phyloP scores from a whole-genome alignment of 1,284 basidiomycete genomes.

The Taiwanofungus camphoratus region DNA sequence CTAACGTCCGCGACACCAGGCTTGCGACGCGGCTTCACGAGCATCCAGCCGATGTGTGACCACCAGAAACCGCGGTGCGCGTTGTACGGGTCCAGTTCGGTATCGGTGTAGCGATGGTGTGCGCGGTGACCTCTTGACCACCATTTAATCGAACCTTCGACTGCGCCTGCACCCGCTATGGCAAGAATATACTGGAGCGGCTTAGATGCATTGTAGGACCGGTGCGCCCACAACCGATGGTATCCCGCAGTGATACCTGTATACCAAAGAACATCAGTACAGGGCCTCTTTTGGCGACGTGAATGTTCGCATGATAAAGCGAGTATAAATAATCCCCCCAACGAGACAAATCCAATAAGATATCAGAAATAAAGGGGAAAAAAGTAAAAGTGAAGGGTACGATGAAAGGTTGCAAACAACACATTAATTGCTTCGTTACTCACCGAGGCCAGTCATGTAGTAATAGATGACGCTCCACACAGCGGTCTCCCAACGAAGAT shows the following conservation, averaged over 20 bases:
- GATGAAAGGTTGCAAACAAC: too few species aligned
- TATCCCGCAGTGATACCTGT: conserved; percentile 71
- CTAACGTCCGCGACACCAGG: conserved; percentile 87
- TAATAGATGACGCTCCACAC: conserved; percentile 76
- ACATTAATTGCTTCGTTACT: too few species aligned
- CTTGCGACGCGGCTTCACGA: conserved; percentile 82
- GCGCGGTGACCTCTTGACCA: conserved; percentile 94
- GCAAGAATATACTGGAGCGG: conserved; percentile 79
- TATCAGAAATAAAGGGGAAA: too few species aligned
- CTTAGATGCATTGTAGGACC: conserved; percentile 82
- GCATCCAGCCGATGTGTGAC: conserved; percentile 91
- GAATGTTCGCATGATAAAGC: neutral
- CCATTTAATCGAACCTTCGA: conserved; percentile 91
- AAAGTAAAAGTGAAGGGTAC: too few species aligned
- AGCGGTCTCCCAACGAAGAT: conserved; percentile 62
- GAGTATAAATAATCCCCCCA: neutral
- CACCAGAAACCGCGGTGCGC: conserved; percentile 79
- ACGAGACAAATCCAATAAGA: too few species aligned
- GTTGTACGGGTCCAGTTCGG: conserved; percentile 91
- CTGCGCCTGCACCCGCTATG: conserved; percentile 77
- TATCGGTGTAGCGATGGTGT: conserved; percentile 94
- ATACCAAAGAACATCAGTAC: neutral
- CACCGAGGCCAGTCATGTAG: conserved; percentile 79
- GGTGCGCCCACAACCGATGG: conserved; percentile 91
- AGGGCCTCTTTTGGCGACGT: too few species aligned